Percentiles rank a stretch among this genome's conserved stretches.
phyloP scores from a whole-genome alignment of 306 rosid species.

The Astragalus membranaceus region DNA sequence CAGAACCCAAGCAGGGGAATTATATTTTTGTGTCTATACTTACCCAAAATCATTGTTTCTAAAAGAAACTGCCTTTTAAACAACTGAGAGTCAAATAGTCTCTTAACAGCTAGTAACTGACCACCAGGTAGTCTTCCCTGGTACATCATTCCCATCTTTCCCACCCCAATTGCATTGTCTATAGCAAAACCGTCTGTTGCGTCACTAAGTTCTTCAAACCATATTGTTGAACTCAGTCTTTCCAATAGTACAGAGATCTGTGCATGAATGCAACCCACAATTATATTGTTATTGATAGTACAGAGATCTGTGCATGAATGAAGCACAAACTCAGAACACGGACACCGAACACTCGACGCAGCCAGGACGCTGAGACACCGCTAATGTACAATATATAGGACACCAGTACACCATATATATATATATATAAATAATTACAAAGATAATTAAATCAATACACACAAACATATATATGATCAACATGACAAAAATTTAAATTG shows the following conservation, averaged over 20 bases:
- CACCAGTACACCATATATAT: too few relatives aligned
- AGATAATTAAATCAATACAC: too few relatives aligned
- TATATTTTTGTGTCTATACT: slow-evolving; percentile 20
- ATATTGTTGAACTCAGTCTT: slow-evolving; percentile 6
- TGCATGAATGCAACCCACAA: not conserved
- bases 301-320: not conserved
- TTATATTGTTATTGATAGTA: not conserved
- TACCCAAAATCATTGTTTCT: slow-evolving; percentile 20
- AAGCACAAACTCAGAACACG: too few relatives aligned
- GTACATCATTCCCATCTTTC: slow-evolving; percentile 32
- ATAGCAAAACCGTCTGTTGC: slow-evolving; percentile 26
- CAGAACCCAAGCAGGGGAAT: slow-evolving; percentile 29
- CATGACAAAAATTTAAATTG: too few relatives aligned
- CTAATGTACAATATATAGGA: too few relatives aligned
- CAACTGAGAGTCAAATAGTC: not conserved
- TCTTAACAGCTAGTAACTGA: slow-evolving; percentile 25
- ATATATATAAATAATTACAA: too few relatives aligned
- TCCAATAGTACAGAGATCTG: slow-evolving; percentile 9
- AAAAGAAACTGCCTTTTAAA: not conserved
- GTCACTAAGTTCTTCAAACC: slow-evolving; percentile 5
- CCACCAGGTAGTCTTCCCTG: slow-evolving; percentile 18
- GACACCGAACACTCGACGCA: too few relatives aligned
- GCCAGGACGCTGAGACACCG: too few relatives aligned
- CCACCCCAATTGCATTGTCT: slow-evolving; percentile 26
- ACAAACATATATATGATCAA: too few relatives aligned